These are phyloP conservation scores for Pseudocercospora fuligena DNA, from an alignment of 2,329 filamentous ascomycete species.

Conservation along the genomic window DNA sequence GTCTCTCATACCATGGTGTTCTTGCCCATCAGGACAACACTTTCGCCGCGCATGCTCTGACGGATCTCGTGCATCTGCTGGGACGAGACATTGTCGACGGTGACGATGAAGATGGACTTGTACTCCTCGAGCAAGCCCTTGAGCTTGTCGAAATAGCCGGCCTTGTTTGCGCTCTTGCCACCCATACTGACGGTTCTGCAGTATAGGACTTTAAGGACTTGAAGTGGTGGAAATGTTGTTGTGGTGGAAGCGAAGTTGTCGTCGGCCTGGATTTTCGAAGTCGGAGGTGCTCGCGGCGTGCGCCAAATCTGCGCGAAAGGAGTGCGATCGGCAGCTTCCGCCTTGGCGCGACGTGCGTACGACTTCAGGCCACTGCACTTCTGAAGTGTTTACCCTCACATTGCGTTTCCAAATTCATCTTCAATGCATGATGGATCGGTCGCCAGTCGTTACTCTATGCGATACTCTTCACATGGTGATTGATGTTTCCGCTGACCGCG, in stretches of 20 bases:
- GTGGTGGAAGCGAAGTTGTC: not conserved
- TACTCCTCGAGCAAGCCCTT: slow-evolving; percentile 96
- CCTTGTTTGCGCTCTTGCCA: slow-evolving; percentile 86
- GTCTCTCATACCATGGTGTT: slow-evolving; percentile 88
- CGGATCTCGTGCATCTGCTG: slow-evolving; percentile 99
- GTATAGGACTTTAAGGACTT: slow-evolving; percentile 43
- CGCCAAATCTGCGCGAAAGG: not conserved
- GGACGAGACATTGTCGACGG: slow-evolving; percentile 94
- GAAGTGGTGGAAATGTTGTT: slow-evolving; percentile 13
- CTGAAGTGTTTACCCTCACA: too few relatives aligned
- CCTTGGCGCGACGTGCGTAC: not conserved
- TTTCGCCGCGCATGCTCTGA: slow-evolving; percentile 83
- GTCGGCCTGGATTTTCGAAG: not conserved
- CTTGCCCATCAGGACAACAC: slow-evolving; percentile 98
- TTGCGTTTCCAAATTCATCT: too few relatives aligned
- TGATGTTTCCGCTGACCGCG: too few relatives aligned
- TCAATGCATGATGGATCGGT: too few relatives aligned
- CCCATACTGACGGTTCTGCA: slow-evolving; percentile 43
- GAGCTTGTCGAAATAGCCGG: slow-evolving; percentile 99
- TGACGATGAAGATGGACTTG: slow-evolving; percentile 89
- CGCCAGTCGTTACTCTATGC: too few relatives aligned
- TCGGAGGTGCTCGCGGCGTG: not conserved
- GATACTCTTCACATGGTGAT: too few relatives aligned
- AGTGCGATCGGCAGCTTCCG: not conserved
- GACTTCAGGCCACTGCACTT: too few relatives aligned